phyloP scores from a whole-genome alignment of 2,329 filamentous ascomycete genomes.

The Xylaria sp. region DNA sequence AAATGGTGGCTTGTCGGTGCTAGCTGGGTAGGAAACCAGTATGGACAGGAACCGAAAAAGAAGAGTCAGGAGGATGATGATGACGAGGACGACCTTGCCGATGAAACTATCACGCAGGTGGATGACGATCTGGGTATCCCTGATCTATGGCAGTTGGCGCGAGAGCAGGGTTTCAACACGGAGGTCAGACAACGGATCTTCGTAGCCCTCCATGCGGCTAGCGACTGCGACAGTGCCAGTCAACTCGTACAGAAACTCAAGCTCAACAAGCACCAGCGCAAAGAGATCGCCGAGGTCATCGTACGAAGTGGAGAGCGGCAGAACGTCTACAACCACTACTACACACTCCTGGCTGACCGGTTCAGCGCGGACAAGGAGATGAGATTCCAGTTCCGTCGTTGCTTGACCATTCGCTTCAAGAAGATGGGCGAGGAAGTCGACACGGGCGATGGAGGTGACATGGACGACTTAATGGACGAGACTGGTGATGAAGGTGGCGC shows the following conservation, averaged over 20 bases:
- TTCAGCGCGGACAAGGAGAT: conserved; percentile 71
- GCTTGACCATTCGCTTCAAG: conserved; percentile 80
- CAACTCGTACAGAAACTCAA: conserved; percentile 73
- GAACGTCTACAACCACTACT: conserved; percentile 84
- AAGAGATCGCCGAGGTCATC: conserved; percentile 81
- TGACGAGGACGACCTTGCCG: conserved; percentile 22
- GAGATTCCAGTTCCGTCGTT: conserved; percentile 80
- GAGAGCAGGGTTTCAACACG: conserved; percentile 79
- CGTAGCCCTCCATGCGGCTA: conserved; percentile 78
- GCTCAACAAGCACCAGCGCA: conserved; percentile 78
- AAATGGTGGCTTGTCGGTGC: conserved; percentile 99
- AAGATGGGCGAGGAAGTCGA: conserved; percentile 71
- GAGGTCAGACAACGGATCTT: conserved; percentile 88
- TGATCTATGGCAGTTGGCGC: conserved; percentile 69
- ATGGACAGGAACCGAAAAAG: conserved; percentile 7
- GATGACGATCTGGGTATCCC: conserved; percentile 50
- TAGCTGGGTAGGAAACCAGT: conserved; percentile 61
- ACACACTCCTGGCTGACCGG: conserved; percentile 74
- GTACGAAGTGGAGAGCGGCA: conserved; percentile 84
- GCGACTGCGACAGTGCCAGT: conserved; percentile 78
- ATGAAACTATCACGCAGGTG: conserved; percentile 19
- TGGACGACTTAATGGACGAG: conserved; percentile 50
- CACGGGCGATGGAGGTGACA: conserved; percentile 52
- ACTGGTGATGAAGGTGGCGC: conserved; percentile 52
- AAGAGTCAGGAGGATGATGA: conserved; percentile 27